Conservation (phyloP, 352 stramenopile species). For the Thalassiosira sp. region DNA sequence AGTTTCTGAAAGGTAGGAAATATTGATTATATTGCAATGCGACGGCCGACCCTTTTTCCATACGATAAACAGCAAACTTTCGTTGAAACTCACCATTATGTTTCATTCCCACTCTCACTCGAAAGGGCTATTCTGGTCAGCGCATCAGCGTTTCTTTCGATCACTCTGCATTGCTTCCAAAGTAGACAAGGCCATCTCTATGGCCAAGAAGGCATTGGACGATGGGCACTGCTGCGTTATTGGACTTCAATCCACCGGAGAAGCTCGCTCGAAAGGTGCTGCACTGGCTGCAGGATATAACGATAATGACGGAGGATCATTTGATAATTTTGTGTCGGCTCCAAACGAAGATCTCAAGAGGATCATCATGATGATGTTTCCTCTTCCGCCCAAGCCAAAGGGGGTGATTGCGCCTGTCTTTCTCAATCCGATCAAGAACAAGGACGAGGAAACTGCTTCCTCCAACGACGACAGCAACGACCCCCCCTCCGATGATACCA, state of each 20-base stretch:
- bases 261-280: conserved; percentile 61
- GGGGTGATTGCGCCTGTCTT: conserved; percentile 36
- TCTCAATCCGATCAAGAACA: conserved; percentile 36
- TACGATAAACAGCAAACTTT: no score
- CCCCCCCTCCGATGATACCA: background rate
- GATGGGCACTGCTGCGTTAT: conserved; percentile 77
- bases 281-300: conserved; percentile 26
- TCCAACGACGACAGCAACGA: background rate
- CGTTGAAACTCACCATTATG: background rate
- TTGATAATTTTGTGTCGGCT: conserved; percentile 44
- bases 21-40: no score
- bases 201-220: conserved; percentile 58
- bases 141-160: background rate
- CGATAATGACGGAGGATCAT: conserved; percentile 10
- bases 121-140: background rate
- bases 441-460: conserved; percentile 24
- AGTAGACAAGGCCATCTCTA: conserved; percentile 32
- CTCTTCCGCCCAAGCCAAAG: conserved; percentile 44
- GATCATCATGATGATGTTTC: conserved; percentile 45
- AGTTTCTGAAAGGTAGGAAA: conserved; percentile 21
- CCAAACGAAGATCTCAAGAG: conserved; percentile 45
- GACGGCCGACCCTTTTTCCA: no score
- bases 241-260: conserved; percentile 80
- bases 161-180: background rate
- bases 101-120: conserved; percentile 6